phyloP scores from a whole-genome alignment of 2,329 filamentous ascomycete genomes.

The Alternaria consortialis region DNA sequence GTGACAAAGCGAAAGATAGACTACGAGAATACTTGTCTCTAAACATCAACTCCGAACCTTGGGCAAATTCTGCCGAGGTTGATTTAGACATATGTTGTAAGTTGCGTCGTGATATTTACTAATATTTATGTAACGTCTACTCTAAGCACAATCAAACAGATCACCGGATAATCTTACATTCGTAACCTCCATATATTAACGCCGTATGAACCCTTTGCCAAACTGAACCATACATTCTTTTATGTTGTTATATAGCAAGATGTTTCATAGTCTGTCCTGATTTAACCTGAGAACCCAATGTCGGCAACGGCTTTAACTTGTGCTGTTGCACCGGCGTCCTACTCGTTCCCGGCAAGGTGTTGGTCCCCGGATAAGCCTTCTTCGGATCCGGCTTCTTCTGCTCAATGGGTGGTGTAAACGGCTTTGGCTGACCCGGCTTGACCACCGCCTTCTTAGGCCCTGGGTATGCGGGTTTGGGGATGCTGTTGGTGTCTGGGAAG shows the following conservation, averaged over 20 bases:
- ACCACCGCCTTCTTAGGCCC: conserved; percentile 41
- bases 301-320: conserved; percentile 38
- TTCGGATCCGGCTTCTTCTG: conserved; percentile 25
- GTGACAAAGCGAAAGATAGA: no score
- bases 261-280: conserved; percentile 43
- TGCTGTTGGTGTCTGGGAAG: conserved; percentile 14
- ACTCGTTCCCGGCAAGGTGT: conserved; percentile 38
- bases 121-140: background rate
- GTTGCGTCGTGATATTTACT: no score
- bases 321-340: conserved; percentile 37
- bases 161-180: background rate
- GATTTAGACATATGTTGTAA: no score
- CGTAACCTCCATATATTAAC: background rate
- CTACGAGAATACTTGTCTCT: no score
- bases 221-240: background rate
- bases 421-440: conserved; percentile 36
- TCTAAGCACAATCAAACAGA: no score
- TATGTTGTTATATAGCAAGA: conserved; percentile 27
- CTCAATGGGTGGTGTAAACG: conserved; percentile 31
- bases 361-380: conserved; percentile 44
- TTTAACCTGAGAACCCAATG: conserved; percentile 35
- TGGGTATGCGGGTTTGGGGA: conserved; percentile 28
- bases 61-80: no score
- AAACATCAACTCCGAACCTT: no score
- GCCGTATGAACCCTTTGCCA: background rate